Conservation (phyloP, 2,329 filamentous ascomycete genomes). For the Cordyceps pruinosa region DNA sequence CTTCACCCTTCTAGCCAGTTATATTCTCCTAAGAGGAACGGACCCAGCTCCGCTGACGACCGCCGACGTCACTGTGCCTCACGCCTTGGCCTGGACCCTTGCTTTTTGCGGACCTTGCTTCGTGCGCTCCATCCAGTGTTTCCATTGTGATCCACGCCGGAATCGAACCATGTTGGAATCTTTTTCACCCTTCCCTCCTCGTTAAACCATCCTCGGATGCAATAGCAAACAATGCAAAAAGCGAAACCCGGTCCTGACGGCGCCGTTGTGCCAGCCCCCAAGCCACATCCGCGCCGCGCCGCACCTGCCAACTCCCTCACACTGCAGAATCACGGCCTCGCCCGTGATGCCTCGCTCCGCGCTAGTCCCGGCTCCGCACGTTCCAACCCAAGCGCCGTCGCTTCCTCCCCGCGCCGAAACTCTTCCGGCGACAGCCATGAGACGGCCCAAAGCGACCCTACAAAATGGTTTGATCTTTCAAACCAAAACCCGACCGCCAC, state of each 20-base stretch:
- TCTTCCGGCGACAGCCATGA: conserved; percentile 45
- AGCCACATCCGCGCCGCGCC: conserved; percentile 31
- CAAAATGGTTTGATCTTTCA: conserved; percentile 47
- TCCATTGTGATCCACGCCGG: neutral
- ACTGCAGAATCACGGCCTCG: conserved; percentile 38
- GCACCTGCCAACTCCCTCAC: conserved; percentile 42
- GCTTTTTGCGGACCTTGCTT: neutral
- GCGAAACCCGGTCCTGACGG: neutral
- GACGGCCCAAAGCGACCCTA: conserved; percentile 43
- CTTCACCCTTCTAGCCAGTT: neutral
- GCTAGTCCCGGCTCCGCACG: conserved; percentile 21
- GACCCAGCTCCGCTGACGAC: conserved; percentile 6
- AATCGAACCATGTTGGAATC: conserved; percentile 1
- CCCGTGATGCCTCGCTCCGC: conserved; percentile 33
- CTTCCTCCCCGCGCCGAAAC: conserved; percentile 25
- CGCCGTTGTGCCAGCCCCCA: neutral
- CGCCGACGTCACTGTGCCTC: neutral
- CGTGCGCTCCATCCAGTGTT: conserved; percentile 1
- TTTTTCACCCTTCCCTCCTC: neutral
- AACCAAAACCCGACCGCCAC: conserved; percentile 42
- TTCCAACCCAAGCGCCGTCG: conserved; percentile 14
- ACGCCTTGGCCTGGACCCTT: neutral
- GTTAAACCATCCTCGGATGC: conserved; percentile 8
- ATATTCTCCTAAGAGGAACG: neutral
- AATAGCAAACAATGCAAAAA: neutral